Base-by-base conservation (phyloP, 192 early-diverging fungal genomes). In the Cetraspora pellucida region DNA sequence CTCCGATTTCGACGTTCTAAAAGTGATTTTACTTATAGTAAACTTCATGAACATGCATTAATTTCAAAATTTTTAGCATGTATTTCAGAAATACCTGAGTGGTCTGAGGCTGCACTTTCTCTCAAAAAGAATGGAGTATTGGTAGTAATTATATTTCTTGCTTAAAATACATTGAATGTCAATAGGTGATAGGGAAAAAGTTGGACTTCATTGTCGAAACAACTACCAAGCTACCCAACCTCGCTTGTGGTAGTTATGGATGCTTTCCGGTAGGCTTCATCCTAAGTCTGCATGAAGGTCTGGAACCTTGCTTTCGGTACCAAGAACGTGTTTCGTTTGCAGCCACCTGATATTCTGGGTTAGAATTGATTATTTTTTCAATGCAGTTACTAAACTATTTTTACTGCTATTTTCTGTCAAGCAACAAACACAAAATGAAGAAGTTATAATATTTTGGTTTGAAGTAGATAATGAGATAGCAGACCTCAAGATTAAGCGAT, bases 111-210 rank as follows among this genome's bases (percentile, higher is more conserved):
- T 66, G 64, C 64, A 66, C 30, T 44, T 65, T 17, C 30, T 44
- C 64, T 66, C n/a, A 46, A 66, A 66, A 66, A 66, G 10, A 16
- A 45, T 65, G 63, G 37, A 66, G 8, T 46, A 23, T 19, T 66
- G 37, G 43, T 66, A 66, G 43, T 66, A 46, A 23, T 44, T 61
- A 28, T 31, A 28, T 28, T 6, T 17, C 13, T 52, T 16, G 49
- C 9, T 61, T 61, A 43, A n/a, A 45, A 50, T 17, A n/a, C 11
- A 1, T 17, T 49, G 3, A 25, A n/a, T 25, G 19, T n/a, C 21
- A 37, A 37, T 37, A 71, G 69, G 69, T 27, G 69, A 71, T 69
- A 69, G 19, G 66, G 43, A 69, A 69, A 44, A 45, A 66, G 64
- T 44, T 66, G 64, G 64, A 45, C 46, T 37, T 37, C 31, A 30